These are phyloP conservation scores for Mortierella antarctica DNA, from an alignment of 192 early-diverging fungal genomes.

Conservation along the genomic window DNA sequence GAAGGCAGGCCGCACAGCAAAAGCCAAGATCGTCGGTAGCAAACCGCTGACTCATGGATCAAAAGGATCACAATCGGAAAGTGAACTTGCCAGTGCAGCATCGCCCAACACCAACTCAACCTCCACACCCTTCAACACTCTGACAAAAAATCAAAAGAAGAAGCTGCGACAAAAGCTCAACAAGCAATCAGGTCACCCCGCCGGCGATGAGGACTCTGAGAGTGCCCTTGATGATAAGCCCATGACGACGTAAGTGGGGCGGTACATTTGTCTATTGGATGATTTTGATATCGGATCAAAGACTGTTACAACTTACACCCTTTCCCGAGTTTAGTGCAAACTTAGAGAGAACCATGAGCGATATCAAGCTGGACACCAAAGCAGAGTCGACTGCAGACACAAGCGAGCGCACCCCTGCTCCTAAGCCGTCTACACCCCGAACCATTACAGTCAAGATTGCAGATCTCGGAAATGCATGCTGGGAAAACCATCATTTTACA, in stretches of 20 bases:
- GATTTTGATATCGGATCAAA: background rate
- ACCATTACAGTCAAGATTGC: slow-evolving; percentile 90
- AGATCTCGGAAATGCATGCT: slow-evolving; percentile 97
- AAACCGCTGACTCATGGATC: slow-evolving; percentile 31
- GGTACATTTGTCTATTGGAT: background rate
- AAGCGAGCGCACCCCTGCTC: background rate
- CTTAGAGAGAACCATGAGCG: slow-evolving; percentile 50
- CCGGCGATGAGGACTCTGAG: slow-evolving; percentile 16
- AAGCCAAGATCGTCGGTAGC: slow-evolving; percentile 43
- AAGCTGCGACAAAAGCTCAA: slow-evolving; percentile 45
- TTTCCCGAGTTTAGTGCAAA: slow-evolving; percentile 19
- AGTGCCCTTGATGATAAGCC: slow-evolving; percentile 6
- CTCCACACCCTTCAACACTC: slow-evolving; percentile 48
- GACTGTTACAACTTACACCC: too few relatives aligned
- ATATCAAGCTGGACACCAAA: slow-evolving; percentile 42
- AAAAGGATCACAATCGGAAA: background rate
- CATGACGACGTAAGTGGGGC: slow-evolving; percentile 25
- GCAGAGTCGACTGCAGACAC: slow-evolving; percentile 7
- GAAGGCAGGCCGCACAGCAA: slow-evolving; percentile 41
- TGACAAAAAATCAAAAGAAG: slow-evolving; percentile 53
- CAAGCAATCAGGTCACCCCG: slow-evolving; percentile 20
- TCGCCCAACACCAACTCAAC: background rate
- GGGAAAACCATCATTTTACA: slow-evolving; percentile 96
- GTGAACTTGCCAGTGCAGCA: background rate
- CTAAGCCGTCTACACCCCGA: slow-evolving; percentile 21